Percentiles rank a stretch among this genome's conserved stretches.
Conservation (phyloP, 78 protist genomes). For the Anaeramoeba ignava region DNA sequence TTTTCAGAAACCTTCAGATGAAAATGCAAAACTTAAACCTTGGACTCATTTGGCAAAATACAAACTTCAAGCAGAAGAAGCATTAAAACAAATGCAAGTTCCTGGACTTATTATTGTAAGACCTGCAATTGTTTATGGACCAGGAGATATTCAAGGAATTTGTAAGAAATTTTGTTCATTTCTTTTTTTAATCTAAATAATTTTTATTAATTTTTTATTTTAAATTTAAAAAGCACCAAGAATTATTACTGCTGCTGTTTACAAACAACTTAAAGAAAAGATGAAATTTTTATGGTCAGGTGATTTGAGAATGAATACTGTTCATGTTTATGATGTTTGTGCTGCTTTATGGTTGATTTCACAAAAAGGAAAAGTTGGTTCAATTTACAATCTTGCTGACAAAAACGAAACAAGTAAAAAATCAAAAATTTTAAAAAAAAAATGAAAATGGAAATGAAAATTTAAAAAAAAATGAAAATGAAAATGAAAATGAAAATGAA, state of each 20-base stretch:
- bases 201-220: background rate
- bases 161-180: constrained; percentile 14
- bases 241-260: constrained; percentile 73
- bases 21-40: constrained; percentile 52
- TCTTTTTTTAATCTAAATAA: background rate
- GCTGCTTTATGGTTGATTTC: constrained; percentile 53
- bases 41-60: constrained; percentile 58
- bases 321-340: constrained; percentile 79
- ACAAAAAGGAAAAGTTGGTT: constrained; percentile 19
- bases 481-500: background rate
- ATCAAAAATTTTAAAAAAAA: background rate
- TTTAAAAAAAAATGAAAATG: background rate
- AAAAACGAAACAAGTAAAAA: constrained; percentile 50
- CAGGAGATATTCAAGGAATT: constrained; percentile 74
- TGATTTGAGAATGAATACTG: constrained; percentile 64
- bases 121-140: constrained; percentile 86
- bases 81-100: constrained; percentile 10
- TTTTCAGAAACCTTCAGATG: constrained; percentile 42
- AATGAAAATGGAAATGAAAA: background rate
- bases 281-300: constrained; percentile 80
- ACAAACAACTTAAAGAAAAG: constrained; percentile 56
- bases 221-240: constrained; percentile 53
- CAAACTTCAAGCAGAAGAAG: constrained; percentile 62
- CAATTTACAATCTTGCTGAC: constrained; percentile 71
- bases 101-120: constrained; percentile 53